phyloP scores from a whole-genome alignment of 768 basidiomycete species.

The Lentinula guzmanii region DNA sequence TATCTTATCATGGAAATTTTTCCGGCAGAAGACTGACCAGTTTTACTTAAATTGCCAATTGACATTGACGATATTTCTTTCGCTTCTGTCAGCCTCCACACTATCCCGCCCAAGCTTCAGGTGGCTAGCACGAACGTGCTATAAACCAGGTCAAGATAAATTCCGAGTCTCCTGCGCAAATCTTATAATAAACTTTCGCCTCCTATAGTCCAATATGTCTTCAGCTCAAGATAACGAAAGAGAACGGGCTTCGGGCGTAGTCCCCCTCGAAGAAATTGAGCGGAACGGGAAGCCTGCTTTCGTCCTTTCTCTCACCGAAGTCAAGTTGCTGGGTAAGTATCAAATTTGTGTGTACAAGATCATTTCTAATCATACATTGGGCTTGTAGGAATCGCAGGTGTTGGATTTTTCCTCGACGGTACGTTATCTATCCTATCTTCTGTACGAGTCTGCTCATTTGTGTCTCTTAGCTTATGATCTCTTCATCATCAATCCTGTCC shows the following conservation, averaged over 20 bases:
- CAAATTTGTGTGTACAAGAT: slow-evolving; percentile 11
- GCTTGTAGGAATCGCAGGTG: slow-evolving; percentile 11
- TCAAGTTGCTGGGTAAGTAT: slow-evolving; percentile 61
- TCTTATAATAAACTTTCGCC: background rate
- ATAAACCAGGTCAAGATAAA: background rate
- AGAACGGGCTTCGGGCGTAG: background rate
- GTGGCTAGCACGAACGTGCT: background rate
- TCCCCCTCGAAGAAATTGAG: slow-evolving; percentile 3
- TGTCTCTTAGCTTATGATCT: slow-evolving; percentile 52
- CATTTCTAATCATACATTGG: background rate
- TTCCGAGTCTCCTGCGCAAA: background rate
- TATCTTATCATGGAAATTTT: background rate
- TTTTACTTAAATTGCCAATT: background rate
- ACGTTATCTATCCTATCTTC: slow-evolving; percentile 11
- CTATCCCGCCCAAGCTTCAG: background rate
- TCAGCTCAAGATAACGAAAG: background rate
- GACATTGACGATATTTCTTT: background rate
- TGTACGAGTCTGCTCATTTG: background rate
- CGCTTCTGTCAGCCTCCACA: background rate
- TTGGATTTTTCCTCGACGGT: slow-evolving; percentile 73
- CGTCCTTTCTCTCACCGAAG: slow-evolving; percentile 32
- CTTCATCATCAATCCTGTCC: slow-evolving; percentile 67
- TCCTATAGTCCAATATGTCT: background rate
- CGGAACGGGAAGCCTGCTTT: slow-evolving; percentile 24
- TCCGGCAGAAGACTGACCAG: background rate